Base-by-base conservation (phyloP, 352 stramenopile genomes). In the Peronospora belbahrii region DNA sequence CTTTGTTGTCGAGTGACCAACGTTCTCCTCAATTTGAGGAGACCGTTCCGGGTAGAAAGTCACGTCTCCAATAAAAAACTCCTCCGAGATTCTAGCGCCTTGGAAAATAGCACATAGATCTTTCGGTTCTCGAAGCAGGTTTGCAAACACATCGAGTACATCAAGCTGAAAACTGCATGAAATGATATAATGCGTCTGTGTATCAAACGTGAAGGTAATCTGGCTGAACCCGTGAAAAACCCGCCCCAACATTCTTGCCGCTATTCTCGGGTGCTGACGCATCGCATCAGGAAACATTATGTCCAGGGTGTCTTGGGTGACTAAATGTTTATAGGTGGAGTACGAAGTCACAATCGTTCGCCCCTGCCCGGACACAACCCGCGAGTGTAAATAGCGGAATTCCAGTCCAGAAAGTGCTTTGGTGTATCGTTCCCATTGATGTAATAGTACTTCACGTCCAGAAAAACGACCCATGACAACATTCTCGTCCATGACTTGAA, bases 361-460 rank as follows among this genome's bases (percentile, higher is more conserved):
- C 4, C 30, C 48, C 2, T 38, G 28, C 0, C 18, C 13, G 2
- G 55, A 56, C 10, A 70, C 33, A 9, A 73, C 62, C 8, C 30
- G 45, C 6, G 59, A 73, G n/a, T 47, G 43, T 11, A 71, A 33
- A 44, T 61, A 77, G 17, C n/a, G 35, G 20, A 81, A 56, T 19
- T 71, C 56, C 7, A 83, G 44, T 0, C 59, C 59, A 6, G 52
- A 56, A 5, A 79, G 41, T 7, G 67, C 56, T 20, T 49, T 44
- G 31, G 70, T 78, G 53, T 84, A 84, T 22, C 56, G 54, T 25
- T 59, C 32, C 68, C 69, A 83, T 45, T 78, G 65, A 25, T 78
- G 50, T 25, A 82, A 44, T 36, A 86, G 53, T 42, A 71, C 52
- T 36, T 70, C 45, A n/a, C 70, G 52, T 4, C 70, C 72, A 2